Conservation (phyloP, 441 rosid species). For the Breynia disticha region DNA sequence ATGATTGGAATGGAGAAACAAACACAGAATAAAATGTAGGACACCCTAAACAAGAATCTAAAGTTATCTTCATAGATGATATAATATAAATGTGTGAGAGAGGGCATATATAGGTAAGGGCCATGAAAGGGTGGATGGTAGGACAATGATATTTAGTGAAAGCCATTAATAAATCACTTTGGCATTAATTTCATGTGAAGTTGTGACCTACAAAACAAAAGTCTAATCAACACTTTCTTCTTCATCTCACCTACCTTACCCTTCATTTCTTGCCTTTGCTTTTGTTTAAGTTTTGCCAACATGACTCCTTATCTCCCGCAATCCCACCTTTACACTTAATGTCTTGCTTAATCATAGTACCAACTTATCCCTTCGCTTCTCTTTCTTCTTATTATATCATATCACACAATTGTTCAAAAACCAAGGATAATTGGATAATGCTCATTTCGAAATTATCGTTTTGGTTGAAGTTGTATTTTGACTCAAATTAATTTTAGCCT, state of each 20-base stretch:
- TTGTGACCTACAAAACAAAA: slow-evolving; percentile 20
- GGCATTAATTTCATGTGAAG: slow-evolving; percentile 25
- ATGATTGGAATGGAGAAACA: no score
- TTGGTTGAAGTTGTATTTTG: no score
- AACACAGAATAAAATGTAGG: not conserved
- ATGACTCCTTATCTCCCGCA: slow-evolving; percentile 22
- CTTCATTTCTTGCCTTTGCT: slow-evolving; percentile 13
- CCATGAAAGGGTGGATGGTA: slow-evolving; percentile 11
- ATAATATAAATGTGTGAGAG: slow-evolving; percentile 5
- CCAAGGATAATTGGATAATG: no score
- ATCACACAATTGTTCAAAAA: no score
- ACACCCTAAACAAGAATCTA: not conserved
- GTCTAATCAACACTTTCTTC: slow-evolving; percentile 17
- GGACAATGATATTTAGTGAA: slow-evolving; percentile 19
- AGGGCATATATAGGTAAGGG: slow-evolving; percentile 7
- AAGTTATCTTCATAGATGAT: not conserved
- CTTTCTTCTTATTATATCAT: no score
- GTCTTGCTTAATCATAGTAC: no score
- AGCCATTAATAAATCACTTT: slow-evolving; percentile 11
- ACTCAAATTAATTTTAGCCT: no score
- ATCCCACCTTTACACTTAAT: not conserved
- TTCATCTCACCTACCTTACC: not conserved
- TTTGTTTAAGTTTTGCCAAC: slow-evolving; percentile 13
- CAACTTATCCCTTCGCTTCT: no score
- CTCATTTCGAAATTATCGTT: no score